These are phyloP conservation scores for Mrakia frigida DNA, from an alignment of 768 basidiomycete species.

Conservation along the genomic window DNA sequence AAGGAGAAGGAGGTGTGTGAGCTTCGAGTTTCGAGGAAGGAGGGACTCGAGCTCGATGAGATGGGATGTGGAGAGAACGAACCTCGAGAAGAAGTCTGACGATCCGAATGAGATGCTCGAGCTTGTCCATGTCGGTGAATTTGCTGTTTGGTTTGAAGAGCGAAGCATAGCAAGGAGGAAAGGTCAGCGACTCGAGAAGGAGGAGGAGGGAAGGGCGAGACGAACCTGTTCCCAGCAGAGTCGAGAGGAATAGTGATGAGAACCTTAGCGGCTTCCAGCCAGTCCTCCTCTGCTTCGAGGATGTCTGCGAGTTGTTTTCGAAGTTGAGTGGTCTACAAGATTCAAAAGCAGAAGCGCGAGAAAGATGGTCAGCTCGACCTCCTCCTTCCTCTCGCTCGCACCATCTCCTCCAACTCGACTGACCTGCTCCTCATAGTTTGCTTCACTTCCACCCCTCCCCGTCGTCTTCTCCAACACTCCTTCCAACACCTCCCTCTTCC, in stretches of 20 bases:
- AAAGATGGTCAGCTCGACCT: slow-evolving; percentile 13
- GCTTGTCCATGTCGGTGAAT: slow-evolving; percentile 74
- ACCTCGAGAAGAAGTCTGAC: slow-evolving; percentile 83
- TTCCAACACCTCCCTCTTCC: slow-evolving; percentile 63
- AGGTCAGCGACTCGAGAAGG: too few species aligned
- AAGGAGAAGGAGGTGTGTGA: not conserved
- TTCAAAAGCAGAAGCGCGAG: not conserved
- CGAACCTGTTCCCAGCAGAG: slow-evolving; percentile 75
- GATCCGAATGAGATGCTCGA: slow-evolving; percentile 86
- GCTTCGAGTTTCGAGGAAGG: not conserved
- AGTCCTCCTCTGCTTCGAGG: slow-evolving; percentile 83
- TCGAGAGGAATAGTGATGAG: slow-evolving; percentile 90
- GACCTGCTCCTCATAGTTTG: slow-evolving; percentile 94
- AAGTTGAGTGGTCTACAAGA: slow-evolving; percentile 40
- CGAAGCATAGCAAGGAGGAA: not conserved
- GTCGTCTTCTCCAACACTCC: slow-evolving; percentile 66
- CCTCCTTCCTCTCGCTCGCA: not conserved
- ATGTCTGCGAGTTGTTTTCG: slow-evolving; percentile 88
- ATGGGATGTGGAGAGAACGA: slow-evolving; percentile 5
- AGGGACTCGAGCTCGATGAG: not conserved
- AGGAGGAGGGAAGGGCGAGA: slow-evolving; percentile 2
- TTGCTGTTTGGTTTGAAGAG: slow-evolving; percentile 50
- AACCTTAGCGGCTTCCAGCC: slow-evolving; percentile 85
- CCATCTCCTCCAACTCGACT: slow-evolving; percentile 35
- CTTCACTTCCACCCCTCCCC: slow-evolving; percentile 56